phyloP scores from a whole-genome alignment of 371 early-diverging fungal genomes.

The Syncephalastrum contaminatum region DNA sequence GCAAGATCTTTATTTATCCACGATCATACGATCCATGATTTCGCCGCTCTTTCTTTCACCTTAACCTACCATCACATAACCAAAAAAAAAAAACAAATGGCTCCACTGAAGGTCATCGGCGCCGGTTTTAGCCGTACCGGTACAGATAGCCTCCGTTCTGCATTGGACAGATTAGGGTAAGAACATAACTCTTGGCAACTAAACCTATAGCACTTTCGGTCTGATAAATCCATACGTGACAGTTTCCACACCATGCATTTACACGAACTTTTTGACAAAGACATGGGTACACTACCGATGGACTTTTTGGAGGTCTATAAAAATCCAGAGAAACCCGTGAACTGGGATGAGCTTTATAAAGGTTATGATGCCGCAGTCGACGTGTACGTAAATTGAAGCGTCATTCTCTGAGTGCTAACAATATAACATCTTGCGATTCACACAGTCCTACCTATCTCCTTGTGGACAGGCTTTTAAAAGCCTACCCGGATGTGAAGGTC shows the following conservation, averaged over 20 bases:
- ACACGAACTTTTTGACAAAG: background rate
- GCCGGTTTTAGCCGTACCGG: conserved; percentile 13
- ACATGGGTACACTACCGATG: background rate
- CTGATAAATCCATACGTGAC: background rate
- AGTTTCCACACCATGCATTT: background rate
- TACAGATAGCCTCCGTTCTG: conserved; percentile 8
- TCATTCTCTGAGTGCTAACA: conserved; percentile 2
- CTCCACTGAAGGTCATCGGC: conserved; percentile 15
- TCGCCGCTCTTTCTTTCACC: background rate
- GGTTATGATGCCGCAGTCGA: background rate
- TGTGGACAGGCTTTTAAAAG: conserved; percentile 3
- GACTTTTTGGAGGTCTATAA: conserved; percentile 6
- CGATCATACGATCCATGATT: too few relatives aligned
- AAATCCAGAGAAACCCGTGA: conserved; percentile 7
- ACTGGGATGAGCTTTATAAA: conserved; percentile 10
- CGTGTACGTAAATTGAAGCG: background rate
- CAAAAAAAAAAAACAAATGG: background rate
- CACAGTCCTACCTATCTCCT: conserved; percentile 1
- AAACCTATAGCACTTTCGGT: background rate
- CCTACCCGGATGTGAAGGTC: conserved; percentile 33
- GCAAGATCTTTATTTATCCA: too few relatives aligned
- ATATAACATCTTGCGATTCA: too few relatives aligned
- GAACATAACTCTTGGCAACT: background rate
- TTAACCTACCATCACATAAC: too few relatives aligned
- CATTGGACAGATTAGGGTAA: conserved; percentile 16